Evolutionary conservation across 306 rosid genomes (phyloP), one percentile per base, ranked within the genome.

Genomic region (Astragalus membranaceus): DNA sequence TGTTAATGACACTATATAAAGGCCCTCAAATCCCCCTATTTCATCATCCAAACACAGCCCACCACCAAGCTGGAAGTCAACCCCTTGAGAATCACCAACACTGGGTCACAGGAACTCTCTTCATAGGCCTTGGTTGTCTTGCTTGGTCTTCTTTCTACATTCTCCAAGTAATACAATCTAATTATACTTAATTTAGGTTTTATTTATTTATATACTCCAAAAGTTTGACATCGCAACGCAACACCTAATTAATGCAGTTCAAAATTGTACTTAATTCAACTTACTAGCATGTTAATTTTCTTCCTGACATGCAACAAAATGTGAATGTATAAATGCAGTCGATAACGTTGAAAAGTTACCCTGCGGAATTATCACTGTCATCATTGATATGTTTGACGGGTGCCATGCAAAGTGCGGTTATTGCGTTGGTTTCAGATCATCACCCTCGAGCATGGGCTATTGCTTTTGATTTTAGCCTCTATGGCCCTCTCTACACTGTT

Each of bases 1-100:
- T 87, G 83, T 36, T 88, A 4, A 85, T 91, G 96, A 84, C 96
- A 23, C 35, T 87, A 1, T 88, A 87, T 80, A 91, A 87, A 79
- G 96, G 96, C 17, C 96, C 96, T 2, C 69, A 76, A 10, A 10
- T 91, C 0, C 70, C 82, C 32, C 26, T 91, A 14, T 67, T 85
- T 63, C 75, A 47, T 15, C 81, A 72, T 29, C 3, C 39, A 69
- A 69, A 73, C 78, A 3, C 82, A 44, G n/a, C 32, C 7, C 69
- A 52, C 3, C 76, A 36, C 0, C 62, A 59, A 14, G 12, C 4
- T 14, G 64, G 39, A 13, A 64, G 2, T 5, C 20, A 37, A 46
- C n/a, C 68, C 10, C 2, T 17, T 23, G 55, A 67, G 9, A 58
- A 8, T 62, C 83, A 61, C 46, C 58, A 69, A 51, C 64, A 81